Evolutionary conservation across 164 flowering plant species (phyloP).

Genomic region (Liriodendron chinense): DNA sequence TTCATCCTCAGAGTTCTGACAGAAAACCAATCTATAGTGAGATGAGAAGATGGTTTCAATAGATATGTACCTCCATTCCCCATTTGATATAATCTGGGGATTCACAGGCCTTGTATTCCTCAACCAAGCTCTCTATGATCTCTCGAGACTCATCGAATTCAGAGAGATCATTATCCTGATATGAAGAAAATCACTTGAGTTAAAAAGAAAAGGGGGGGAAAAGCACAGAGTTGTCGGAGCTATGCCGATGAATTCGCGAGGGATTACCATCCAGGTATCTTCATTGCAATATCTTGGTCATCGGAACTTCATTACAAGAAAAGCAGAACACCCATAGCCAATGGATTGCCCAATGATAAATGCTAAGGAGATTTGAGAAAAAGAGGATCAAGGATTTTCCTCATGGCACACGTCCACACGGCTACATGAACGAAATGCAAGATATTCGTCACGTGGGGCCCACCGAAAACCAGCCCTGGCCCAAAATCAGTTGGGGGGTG

Average conservation of each 20-base stretch:
- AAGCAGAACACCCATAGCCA: not conserved
- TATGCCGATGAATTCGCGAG: too few species aligned
- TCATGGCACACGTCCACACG: not conserved
- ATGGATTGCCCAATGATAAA: not conserved
- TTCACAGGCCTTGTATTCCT: constrained; percentile 98
- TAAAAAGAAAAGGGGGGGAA: not conserved
- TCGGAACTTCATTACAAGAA: not conserved
- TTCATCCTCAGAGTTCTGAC: not conserved
- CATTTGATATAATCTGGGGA: constrained; percentile 98
- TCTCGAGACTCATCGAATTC: constrained; percentile 98
- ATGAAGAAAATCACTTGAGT: not conserved
- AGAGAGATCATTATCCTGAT: constrained; percentile 96
- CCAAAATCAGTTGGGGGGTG: too few species aligned
- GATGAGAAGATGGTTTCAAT: not conserved
- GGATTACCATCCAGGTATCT: too few species aligned
- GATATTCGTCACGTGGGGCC: not conserved
- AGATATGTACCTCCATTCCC: constrained; percentile 93
- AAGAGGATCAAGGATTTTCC: not conserved
- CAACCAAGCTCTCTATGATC: constrained; percentile 90
- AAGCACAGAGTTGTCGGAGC: too few species aligned
- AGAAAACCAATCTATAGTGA: not conserved
- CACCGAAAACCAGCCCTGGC: too few species aligned
- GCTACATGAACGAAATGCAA: not conserved
- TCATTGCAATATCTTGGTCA: too few species aligned
- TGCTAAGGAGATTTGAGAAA: not conserved